Percentiles rank a stretch among this genome's conserved stretches.
Conservation (phyloP, 169 alveolate genomes). For the Sarcocystis neurona region DNA sequence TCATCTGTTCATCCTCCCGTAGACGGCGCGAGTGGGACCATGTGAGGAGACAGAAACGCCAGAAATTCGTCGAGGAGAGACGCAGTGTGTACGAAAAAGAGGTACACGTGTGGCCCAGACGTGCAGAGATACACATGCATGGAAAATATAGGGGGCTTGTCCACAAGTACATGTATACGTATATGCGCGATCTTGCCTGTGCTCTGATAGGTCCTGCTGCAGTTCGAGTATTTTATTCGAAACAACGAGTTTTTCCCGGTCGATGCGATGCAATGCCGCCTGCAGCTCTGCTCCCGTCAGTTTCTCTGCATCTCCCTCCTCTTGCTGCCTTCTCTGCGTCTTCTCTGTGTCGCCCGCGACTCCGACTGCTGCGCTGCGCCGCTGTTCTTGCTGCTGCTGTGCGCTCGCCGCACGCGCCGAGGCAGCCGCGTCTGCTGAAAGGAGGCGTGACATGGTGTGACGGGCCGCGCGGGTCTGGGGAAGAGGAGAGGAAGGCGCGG, state of each 20-base stretch:
- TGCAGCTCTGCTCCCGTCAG: constrained; percentile 12
- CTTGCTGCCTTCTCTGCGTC: too few relatives aligned
- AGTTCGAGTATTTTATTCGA: constrained; percentile 78
- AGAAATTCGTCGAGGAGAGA: too few relatives aligned
- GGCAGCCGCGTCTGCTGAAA: not conserved
- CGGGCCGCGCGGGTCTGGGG: not conserved
- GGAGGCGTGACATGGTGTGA: not conserved
- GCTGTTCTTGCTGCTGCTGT: not conserved
- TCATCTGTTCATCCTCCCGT: too few relatives aligned
- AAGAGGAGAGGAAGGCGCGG: not conserved
- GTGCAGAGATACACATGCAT: too few relatives aligned
- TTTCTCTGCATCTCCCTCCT: too few relatives aligned
- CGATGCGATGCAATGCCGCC: constrained; percentile 65
- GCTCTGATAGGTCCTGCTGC: constrained; percentile 84
- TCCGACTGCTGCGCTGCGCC: not conserved
- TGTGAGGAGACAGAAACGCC: too few relatives aligned
- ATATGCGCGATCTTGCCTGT: constrained; percentile 67
- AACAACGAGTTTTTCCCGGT: constrained; percentile 70
- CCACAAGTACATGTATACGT: not conserved
- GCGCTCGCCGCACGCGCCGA: not conserved
- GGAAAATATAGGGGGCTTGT: not conserved
- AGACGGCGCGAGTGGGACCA: too few relatives aligned
- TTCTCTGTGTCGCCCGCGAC: not conserved
- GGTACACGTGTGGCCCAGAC: too few relatives aligned
- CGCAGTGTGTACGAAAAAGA: too few relatives aligned